Conservation (phyloP, 805 yeast genomes). For the Wickerhamomyces xylosicus region DNA sequence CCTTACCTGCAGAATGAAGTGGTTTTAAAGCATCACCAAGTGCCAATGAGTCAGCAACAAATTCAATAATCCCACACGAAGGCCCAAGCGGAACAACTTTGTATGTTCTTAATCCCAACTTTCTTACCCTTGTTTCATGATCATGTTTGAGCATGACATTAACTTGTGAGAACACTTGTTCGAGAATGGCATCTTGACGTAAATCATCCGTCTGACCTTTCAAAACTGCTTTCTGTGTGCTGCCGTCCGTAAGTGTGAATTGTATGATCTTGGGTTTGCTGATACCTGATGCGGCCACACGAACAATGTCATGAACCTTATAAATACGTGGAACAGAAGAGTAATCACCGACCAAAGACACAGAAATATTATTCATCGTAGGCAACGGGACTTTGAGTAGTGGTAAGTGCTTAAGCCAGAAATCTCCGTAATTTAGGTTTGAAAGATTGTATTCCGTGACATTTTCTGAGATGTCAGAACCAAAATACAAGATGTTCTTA, state of each 20-base stretch:
- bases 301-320: constrained; percentile 33
- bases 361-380: constrained; percentile 36
- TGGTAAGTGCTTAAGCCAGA: constrained; percentile 49
- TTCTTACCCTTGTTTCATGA: constrained; percentile 44
- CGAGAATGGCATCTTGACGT: constrained; percentile 95
- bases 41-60: constrained; percentile 69
- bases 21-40: constrained; percentile 58
- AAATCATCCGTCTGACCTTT: constrained; percentile 89
- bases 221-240: constrained; percentile 44
- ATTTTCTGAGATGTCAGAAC: constrained; percentile 32
- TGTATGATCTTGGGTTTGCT: constrained; percentile 78
- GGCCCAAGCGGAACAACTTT: constrained; percentile 88
- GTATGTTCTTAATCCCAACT: constrained; percentile 66
- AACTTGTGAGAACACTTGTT: constrained; percentile 87
- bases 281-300: constrained; percentile 72
- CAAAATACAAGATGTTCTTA: constrained; percentile 37
- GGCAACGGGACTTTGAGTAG: constrained; percentile 54
- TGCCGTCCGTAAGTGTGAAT: constrained; percentile 48
- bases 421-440: constrained; percentile 32
- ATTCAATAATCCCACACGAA: constrained; percentile 80
- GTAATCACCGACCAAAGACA: constrained; percentile 34
- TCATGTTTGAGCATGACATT: constrained; percentile 52
- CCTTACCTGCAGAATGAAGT: constrained; percentile 45
- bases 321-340: constrained; percentile 34
- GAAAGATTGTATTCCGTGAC: not conserved